Evolutionary conservation across 2,329 filamentous ascomycete genomes (phyloP), one percentile per base, ranked within the genome.

Genomic region (Fusarium guadeloupense): DNA sequence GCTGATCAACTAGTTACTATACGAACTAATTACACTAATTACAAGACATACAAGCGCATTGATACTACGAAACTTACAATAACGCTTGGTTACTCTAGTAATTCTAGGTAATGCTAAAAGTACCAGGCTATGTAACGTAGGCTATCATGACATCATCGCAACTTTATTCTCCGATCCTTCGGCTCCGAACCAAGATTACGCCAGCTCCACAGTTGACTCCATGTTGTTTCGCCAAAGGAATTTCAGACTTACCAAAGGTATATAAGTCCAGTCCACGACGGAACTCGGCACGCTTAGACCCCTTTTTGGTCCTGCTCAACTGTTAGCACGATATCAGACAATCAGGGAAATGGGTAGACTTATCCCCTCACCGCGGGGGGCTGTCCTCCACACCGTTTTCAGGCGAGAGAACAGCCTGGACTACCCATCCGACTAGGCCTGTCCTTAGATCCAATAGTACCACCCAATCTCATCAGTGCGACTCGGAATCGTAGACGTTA

Each of bases 401-500:
- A 79, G 80, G 78, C 74, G 76, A 72, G 75, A 77, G 72, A 74
- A 75, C 80, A 80, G 76, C 82, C 81, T 75, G 78, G 79, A 77
- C 80, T 79, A 66, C 75, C 76, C 38, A 67, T 67, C 60, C 59
- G 62, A 67, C 54, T 34, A 51, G 67, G 68, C 56, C 66, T 69
- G 67, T 62, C 66, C 64, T 40, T 40, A 54, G 55, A 59, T 70
- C 66, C 54, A 66, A 66, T 31, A 35, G 20, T 53, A 46, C 64
- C 67, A 59, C 66, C 45, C 58, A 61, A 33, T 45, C 34, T 46
- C 37, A 26, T 64, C 54, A 57, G 49, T 55, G 61, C 58, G 42
- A 40, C 58, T 44, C 47, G 47, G 31, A 30, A 44, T 41, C 41
- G 39, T 48, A 21, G 16, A 30, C 43, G 50, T 40, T 21, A 35